These are phyloP conservation scores for Vigna angularis DNA, from an alignment of 306 rosid genomes.

Conservation along the genomic window DNA sequence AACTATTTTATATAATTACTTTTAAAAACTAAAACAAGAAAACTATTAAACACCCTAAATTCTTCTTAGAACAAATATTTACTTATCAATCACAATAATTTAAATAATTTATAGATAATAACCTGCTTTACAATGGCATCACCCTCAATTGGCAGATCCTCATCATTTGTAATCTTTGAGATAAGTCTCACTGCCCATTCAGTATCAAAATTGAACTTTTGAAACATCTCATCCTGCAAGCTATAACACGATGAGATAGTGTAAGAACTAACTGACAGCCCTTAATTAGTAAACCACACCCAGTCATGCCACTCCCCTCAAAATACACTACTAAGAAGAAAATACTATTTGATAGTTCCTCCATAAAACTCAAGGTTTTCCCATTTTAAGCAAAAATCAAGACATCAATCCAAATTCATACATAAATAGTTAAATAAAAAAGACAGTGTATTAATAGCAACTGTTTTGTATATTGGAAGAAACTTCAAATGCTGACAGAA, in stretches of 20 bases:
- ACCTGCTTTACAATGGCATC: constrained; percentile 90
- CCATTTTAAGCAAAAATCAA: constrained; percentile 4
- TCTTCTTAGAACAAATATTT: constrained; percentile 21
- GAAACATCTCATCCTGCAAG: constrained; percentile 99
- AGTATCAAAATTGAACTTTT: constrained; percentile 92
- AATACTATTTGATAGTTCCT: constrained; percentile 17
- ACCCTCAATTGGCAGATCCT: constrained; percentile 96
- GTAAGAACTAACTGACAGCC: constrained; percentile 40
- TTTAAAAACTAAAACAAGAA: not conserved
- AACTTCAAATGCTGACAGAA: constrained; percentile 15
- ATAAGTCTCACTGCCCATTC: constrained; percentile 97
- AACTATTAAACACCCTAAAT: not conserved
- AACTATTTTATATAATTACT: not conserved
- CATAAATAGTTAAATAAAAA: not conserved
- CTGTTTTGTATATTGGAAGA: constrained; percentile 24
- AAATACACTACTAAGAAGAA: constrained; percentile 17
- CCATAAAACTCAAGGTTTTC: constrained; percentile 20
- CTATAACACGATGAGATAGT: constrained; percentile 54
- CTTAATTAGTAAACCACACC: constrained; percentile 18
- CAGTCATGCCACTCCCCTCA: constrained; percentile 4
- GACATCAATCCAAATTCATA: constrained; percentile 34
- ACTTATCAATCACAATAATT: constrained; percentile 11
- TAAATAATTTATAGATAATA: constrained; percentile 42
- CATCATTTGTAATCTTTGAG: constrained; percentile 88
- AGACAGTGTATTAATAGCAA: constrained; percentile 12